phyloP scores from a whole-genome alignment of 2,329 filamentous ascomycete genomes.

The Diaporthe australafricana region DNA sequence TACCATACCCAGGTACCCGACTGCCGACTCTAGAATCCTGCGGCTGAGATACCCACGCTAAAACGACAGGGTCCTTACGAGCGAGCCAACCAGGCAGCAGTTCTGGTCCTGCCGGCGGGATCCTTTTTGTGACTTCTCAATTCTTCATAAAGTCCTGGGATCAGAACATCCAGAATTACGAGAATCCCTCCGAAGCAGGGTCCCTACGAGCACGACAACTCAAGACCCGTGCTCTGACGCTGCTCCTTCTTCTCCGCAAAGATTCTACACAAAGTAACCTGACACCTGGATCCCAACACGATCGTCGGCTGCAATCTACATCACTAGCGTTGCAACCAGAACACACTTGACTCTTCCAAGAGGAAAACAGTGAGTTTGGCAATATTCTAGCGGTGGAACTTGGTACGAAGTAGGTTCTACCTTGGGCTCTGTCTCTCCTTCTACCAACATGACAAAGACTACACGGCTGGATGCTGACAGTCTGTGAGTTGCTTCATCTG shows the following conservation, averaged over 20 bases:
- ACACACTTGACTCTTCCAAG: not conserved
- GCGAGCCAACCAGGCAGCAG: not conserved
- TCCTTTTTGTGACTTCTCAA: not conserved
- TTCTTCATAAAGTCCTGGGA: too few relatives aligned
- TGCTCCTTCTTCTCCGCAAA: not conserved
- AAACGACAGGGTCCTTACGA: constrained; percentile 13
- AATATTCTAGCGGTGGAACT: not conserved
- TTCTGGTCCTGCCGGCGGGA: not conserved
- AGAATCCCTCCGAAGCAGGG: not conserved
- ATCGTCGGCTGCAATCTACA: not conserved
- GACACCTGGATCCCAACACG: too few relatives aligned
- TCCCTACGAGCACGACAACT: constrained; percentile 1
- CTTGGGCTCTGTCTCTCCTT: not conserved
- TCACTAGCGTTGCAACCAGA: not conserved
- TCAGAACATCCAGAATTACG: not conserved
- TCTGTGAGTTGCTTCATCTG: not conserved
- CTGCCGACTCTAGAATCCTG: not conserved
- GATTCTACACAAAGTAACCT: not conserved
- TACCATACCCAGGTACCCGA: not conserved
- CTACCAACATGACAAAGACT: not conserved
- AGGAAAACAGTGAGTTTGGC: not conserved
- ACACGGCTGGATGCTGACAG: not conserved
- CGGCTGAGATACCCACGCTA: not conserved
- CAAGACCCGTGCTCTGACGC: not conserved
- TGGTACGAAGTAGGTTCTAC: not conserved